phyloP scores from a whole-genome alignment of 192 early-diverging fungal species.

The Ramicandelaber brevisporus region DNA sequence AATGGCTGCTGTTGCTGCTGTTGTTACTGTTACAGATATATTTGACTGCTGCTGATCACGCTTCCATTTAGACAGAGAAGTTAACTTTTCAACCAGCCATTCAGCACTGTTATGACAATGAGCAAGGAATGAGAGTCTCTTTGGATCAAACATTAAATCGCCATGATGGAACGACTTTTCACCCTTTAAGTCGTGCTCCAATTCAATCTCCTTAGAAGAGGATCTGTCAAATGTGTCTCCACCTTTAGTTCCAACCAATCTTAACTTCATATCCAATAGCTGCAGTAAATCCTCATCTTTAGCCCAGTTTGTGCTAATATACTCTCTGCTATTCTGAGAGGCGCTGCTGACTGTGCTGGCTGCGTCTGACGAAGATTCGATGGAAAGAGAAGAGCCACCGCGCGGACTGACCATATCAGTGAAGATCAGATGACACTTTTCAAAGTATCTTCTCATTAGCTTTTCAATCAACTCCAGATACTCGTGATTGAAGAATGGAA shows the following conservation, averaged over 20 bases:
- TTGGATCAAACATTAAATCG: slow-evolving; percentile 69
- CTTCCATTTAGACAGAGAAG: no score
- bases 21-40: no score
- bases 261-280: slow-evolving; percentile 20
- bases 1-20: no score
- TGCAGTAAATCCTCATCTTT: slow-evolving; percentile 25
- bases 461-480: slow-evolving; percentile 41
- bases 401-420: no score
- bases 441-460: slow-evolving; percentile 33
- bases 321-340: slow-evolving; percentile 15
- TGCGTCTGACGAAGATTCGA: slow-evolving; percentile 9
- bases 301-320: slow-evolving; percentile 29
- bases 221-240: slow-evolving; percentile 1
- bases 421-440: slow-evolving; percentile 34
- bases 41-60: no score
- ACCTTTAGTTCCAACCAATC: slow-evolving; percentile 6
- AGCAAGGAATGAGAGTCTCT: slow-evolving; percentile 41
- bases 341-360: slow-evolving; percentile 11
- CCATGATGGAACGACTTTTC: slow-evolving; percentile 46
- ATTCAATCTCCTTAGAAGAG: slow-evolving; percentile 34
- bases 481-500: slow-evolving; percentile 46
- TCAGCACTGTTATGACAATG: slow-evolving; percentile 67
- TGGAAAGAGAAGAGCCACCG: no score
- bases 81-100: slow-evolving; percentile 15
- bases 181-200: slow-evolving; percentile 51